Evolutionary conservation across 2,329 filamentous ascomycete species (phyloP).

Genomic region (Fusarium denticulatum): DNA sequence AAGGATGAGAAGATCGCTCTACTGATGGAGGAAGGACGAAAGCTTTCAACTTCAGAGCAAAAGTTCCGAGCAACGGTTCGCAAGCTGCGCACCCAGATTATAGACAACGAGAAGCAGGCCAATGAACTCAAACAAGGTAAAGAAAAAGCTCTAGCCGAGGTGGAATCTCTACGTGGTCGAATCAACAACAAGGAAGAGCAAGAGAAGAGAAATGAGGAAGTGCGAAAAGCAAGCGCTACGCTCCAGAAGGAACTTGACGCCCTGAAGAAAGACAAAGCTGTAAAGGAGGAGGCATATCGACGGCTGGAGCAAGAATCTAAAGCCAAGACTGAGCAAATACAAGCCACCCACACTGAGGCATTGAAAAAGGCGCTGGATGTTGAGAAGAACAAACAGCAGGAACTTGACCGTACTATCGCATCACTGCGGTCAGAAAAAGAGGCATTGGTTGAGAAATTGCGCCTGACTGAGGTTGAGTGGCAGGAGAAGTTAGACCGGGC

Average conservation of each 20-base stretch:
- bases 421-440: slow-evolving; percentile 84
- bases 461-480: slow-evolving; percentile 74
- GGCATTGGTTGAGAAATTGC: slow-evolving; percentile 75
- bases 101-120: slow-evolving; percentile 72
- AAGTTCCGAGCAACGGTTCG: slow-evolving; percentile 86
- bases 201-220: slow-evolving; percentile 63
- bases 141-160: slow-evolving; percentile 66
- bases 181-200: slow-evolving; percentile 61
- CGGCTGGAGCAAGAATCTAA: slow-evolving; percentile 77
- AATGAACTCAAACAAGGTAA: slow-evolving; percentile 67
- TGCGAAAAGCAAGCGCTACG: slow-evolving; percentile 64
- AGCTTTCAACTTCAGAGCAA: slow-evolving; percentile 85
- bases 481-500: slow-evolving; percentile 78
- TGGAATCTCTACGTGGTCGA: slow-evolving; percentile 58
- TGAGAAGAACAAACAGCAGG: slow-evolving; percentile 66
- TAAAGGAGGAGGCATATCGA: slow-evolving; percentile 71
- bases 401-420: slow-evolving; percentile 66
- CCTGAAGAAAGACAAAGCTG: slow-evolving; percentile 62
- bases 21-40: slow-evolving; percentile 91
- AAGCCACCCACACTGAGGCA: slow-evolving; percentile 71
- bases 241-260: slow-evolving; percentile 50
- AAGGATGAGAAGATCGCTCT: slow-evolving; percentile 91
- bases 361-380: slow-evolving; percentile 74
- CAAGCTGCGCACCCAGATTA: slow-evolving; percentile 74
- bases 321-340: slow-evolving; percentile 71